Evolutionary conservation across 805 yeast species (phyloP), one percentile per base, ranked within the genome.

Genomic region (Zygosaccharomyces lentus): DNA sequence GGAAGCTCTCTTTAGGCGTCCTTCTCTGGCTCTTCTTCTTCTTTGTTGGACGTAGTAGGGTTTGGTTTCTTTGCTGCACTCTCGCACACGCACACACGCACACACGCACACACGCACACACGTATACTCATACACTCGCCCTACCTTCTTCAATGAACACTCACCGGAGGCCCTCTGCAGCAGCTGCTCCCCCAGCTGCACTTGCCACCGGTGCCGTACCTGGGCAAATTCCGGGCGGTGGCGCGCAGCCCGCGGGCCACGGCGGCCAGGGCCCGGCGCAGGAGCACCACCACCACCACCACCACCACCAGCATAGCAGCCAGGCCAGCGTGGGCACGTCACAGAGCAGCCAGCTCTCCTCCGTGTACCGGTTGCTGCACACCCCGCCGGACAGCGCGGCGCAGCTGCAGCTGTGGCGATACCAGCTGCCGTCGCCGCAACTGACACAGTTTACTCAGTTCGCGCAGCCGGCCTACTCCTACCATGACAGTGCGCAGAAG

Each of bases 401-500:
- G 15, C 41, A 38, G 23, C 23, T 38, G 25, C 41, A 38, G 25
- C 34, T 38, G 19, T 38, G 32, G 41, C 21, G 41, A 10, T 38
- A 38, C 31, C 41, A 38, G 25, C 34, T 47, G 27, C 50, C 50
- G 35, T 43, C 50, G 9, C 50, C 50, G 15, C 50, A 37, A 29
- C 7, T 45, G 19, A n/a, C 36, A n/a, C 35, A 26, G 17, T 29
- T 19, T 19, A 19, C 21, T 13, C 49, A 36, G 29, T 7, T 44
- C 19, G 10, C 32, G 21, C 31, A 23, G 17, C 16, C 17, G 10
- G 37, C 43, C 4, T 50, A 37, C 39, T 42, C 44, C 31, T 44
- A 38, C 27, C 46, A 45, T 17, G 48, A 48, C 41, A 41, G 48
- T 19, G 48, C 51, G 15, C 48, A 48, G 34, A 49, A 49, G 19